These are phyloP conservation scores for Lipomyces starkeyi DNA, from an alignment of 805 yeast species.

Conservation along the genomic window DNA sequence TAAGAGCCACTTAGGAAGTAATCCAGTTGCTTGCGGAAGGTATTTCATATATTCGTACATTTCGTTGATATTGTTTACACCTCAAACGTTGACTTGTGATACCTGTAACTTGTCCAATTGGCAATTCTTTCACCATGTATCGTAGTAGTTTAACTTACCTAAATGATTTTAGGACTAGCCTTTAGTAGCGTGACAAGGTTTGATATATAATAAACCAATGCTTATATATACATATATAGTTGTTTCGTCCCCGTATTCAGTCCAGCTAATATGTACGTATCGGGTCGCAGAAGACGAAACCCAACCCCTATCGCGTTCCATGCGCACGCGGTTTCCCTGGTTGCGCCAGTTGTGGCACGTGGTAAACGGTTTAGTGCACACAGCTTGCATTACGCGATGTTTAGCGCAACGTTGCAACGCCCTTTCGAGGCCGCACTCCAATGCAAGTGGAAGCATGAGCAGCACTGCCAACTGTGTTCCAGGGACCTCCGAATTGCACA, in stretches of 20 bases:
- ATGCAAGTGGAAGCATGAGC: not conserved
- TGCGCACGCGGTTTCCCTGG: not conserved
- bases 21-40: conserved; percentile 58
- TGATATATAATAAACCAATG: no score
- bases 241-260: no score
- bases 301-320: not conserved
- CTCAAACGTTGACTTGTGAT: not conserved
- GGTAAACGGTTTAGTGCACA: not conserved
- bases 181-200: no score
- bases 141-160: no score
- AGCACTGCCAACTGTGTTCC: not conserved
- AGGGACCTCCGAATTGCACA: not conserved
- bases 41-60: conserved; percentile 41
- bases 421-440: not conserved
- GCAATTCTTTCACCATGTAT: not conserved
- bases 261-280: no score
- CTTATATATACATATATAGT: no score
- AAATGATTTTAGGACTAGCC: no score
- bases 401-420: not conserved
- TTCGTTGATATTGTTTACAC: not conserved
- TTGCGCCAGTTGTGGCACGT: not conserved
- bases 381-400: not conserved
- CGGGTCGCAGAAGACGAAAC: not conserved
- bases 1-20: conserved; percentile 76
- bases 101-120: not conserved